Evolutionary conservation across 2,329 filamentous ascomycete genomes (phyloP), one percentile per base, ranked within the genome.

Genomic region (Didymosphaeria variabile): DNA sequence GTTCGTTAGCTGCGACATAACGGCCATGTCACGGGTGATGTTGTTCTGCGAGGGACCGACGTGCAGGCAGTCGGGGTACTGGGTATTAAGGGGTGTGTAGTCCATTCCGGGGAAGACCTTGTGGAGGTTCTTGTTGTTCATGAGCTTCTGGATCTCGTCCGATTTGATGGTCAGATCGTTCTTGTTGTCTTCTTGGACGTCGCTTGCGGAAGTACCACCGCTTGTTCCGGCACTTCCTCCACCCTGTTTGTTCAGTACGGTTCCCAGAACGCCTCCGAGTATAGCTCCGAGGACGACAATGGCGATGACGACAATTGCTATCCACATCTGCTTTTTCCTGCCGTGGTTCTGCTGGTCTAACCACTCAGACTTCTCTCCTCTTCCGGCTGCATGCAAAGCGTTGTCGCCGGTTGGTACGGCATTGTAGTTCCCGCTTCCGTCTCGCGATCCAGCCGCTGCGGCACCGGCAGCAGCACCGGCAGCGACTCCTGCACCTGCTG

Each of bases 71-170:
- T 90, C 89, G 2, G 94, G 94, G 70, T 94, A 97, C 78, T 97
- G 94, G 0, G 92, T 88, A 74, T 96, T 93, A 77, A 95, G 86
- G 0, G 94, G 93, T 0, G 94, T 98, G 77, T 98, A 98, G 79
- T 97, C 94, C 80, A 98, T 92, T 29, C 93, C 94, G 0, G 93
- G 92, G 77, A 98, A 98, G 2, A 98, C 93, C 78, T 93, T 96
- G 84, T 97, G 93, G 26, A 98, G 84, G 65, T 93, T 81, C 0
- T 84, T 75, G 78, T 97, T 97, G 81, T 91, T 90, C 83, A 97
- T 84, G 15, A 98, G 83, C 3, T 84, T 83, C 81, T 96, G 86
- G 80, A 97, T 96, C 79, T 97, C 91, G 1, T 80, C 68, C 9
- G 92, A 96, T 77, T 94, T 82, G 76, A 89, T 88, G 77, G 84